Conservation (phyloP, 352 stramenopile species). For the Phytopythium vexans region DNA sequence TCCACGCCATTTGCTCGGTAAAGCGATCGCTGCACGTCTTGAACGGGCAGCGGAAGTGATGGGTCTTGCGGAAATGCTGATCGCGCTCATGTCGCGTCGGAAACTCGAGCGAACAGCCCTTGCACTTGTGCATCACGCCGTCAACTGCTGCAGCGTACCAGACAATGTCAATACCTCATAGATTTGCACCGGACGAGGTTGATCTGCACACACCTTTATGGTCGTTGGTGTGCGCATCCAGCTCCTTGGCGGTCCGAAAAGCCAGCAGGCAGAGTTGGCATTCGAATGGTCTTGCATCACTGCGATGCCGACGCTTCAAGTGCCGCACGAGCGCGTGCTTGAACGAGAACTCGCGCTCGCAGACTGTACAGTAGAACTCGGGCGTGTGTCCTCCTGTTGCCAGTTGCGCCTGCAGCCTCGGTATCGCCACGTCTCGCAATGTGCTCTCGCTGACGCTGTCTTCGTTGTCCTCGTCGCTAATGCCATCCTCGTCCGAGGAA, state of each 20-base stretch:
- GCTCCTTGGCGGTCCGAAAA: constrained; percentile 26
- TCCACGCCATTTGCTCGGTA: constrained; percentile 7
- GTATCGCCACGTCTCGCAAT: background rate
- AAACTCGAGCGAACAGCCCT: constrained; percentile 1
- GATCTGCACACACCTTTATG: constrained; percentile 9
- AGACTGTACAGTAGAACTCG: constrained; percentile 50
- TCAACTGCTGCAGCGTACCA: background rate
- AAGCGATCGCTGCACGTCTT: constrained; percentile 13
- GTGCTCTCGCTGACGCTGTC: background rate
- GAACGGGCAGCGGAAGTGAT: constrained; percentile 8
- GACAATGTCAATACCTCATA: background rate
- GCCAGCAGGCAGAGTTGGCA: constrained; percentile 51
- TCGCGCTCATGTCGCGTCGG: background rate
- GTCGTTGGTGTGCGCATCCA: constrained; percentile 13
- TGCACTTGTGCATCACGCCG: constrained; percentile 2
- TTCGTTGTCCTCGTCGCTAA: background rate
- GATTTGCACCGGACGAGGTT: background rate
- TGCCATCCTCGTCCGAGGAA: background rate
- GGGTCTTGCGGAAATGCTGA: background rate
- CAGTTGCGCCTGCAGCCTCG: background rate
- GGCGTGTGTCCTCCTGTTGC: background rate
- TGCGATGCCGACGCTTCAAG: constrained; percentile 38
- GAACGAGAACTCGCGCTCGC: constrained; percentile 54
- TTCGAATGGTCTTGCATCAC: constrained; percentile 67
- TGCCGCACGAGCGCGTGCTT: constrained; percentile 66